Evolutionary conservation across 306 rosid genomes (phyloP), one percentile per base, ranked within the genome.

Genomic region (Quercus agrifolia): DNA sequence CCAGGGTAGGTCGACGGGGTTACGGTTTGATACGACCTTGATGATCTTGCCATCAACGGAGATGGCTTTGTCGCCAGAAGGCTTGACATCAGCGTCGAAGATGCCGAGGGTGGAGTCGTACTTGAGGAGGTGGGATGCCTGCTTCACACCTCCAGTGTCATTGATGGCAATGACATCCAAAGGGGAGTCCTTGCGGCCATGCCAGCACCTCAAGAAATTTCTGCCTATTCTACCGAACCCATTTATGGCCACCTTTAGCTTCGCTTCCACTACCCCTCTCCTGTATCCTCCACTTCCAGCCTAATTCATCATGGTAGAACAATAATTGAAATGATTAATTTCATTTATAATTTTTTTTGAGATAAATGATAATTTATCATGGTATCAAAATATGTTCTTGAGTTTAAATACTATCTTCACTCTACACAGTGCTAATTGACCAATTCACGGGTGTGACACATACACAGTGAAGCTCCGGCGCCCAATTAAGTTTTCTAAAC

Each of bases 181-280:
- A 25, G 97, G 99, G 1, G 97, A 92, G 54, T 94, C 99, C 77
- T 91, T 94, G 11, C 99, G 91, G 1, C 99, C 99, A 69, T 94
- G 99, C 99, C 97, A 94, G 83, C 99, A 94, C 85, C 99, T 85
- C 91, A 94, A 85, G 87, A 94, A 94, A 86, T 94, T 94, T 87
- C 99, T 86, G n/a, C 99, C 99, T 56, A 94, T 94, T 76, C 99
- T 91, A 21, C 99, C 99, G 54, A 92, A 94, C 14, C 99, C 99
- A 70, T 94, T 94, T 51, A 94, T 94, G 15, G 99, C 99, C 49
- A 94, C 99, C 85, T 92, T 94, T 67, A 94, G 82, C 74, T 94
- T 92, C 28, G 99, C 99, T 79, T 92, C 97, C 17, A 63, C 80
- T 10, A 89, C 86, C 11, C 91, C 91, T 78, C 75, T 92, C 84